Conservation (phyloP, 2,329 filamentous ascomycete genomes). For the Paraphaeosphaeria sporulosa region DNA sequence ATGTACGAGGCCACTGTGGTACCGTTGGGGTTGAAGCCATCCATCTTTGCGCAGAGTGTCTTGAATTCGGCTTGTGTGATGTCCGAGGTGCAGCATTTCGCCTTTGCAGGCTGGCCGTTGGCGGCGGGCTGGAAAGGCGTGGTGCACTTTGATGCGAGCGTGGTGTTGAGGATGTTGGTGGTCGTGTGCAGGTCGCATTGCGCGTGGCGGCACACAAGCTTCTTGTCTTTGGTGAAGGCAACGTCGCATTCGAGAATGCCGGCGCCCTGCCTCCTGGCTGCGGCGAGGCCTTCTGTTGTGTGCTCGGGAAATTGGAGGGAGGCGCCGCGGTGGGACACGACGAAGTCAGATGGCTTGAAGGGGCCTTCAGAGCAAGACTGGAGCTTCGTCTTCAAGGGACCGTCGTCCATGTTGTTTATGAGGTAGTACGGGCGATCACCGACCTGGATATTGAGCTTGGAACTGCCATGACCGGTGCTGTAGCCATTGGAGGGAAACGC, state of each 20-base stretch:
- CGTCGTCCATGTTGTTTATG: constrained; percentile 48
- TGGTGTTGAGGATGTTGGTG: constrained; percentile 45
- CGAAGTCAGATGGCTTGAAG: constrained; percentile 44
- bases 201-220: constrained; percentile 49
- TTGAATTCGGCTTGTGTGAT: constrained; percentile 73
- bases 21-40: constrained; percentile 68
- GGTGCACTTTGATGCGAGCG: constrained; percentile 47
- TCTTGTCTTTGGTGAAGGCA: constrained; percentile 47
- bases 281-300: constrained; percentile 39
- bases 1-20: constrained; percentile 66
- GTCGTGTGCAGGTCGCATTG: constrained; percentile 50
- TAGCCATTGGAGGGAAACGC: constrained; percentile 28
- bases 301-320: constrained; percentile 48
- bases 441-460: constrained; percentile 44
- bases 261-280: constrained; percentile 45
- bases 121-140: constrained; percentile 44
- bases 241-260: constrained; percentile 50
- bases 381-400: constrained; percentile 47
- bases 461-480: constrained; percentile 24
- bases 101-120: constrained; percentile 58
- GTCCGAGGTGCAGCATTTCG: constrained; percentile 75
- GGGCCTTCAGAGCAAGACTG: constrained; percentile 47
- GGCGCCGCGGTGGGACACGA: constrained; percentile 47
- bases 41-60: constrained; percentile 70
- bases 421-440: constrained; percentile 48